Percentiles rank a stretch among this genome's conserved stretches.
Conservation (phyloP, 305 asterid genomes). For the Fraxinus baroniana region DNA sequence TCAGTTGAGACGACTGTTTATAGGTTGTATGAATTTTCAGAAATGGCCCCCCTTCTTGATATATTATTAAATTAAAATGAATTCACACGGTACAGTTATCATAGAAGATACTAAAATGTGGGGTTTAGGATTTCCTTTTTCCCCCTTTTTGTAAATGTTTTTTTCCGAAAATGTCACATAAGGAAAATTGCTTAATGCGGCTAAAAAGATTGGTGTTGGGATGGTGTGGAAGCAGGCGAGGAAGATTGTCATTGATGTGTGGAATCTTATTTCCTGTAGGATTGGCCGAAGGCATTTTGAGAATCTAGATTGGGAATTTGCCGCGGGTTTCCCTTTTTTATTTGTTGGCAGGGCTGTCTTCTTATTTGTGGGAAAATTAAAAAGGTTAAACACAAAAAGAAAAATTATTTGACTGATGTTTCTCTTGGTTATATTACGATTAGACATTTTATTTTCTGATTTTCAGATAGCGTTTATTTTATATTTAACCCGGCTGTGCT, state of each 20-base stretch:
- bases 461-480: background rate
- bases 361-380: background rate
- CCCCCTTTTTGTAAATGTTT: too few relatives aligned
- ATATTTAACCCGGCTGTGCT: background rate
- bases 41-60: background rate
- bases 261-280: background rate
- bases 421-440: background rate
- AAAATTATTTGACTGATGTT: background rate
- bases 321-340: background rate
- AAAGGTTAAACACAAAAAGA: background rate
- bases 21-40: background rate
- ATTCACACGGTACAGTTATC: slow-evolving; percentile 13
- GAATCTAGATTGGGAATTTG: background rate
- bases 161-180: background rate
- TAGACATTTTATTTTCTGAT: background rate
- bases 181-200: slow-evolving; percentile 7
- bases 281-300: background rate
- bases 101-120: background rate
- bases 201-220: background rate
- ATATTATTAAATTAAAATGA: background rate
- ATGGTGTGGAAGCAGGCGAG: background rate
- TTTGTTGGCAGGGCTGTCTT: background rate
- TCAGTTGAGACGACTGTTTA: background rate
- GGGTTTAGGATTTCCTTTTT: background rate
- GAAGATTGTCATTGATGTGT: background rate